These are phyloP conservation scores for Mentha longifolia DNA, from an alignment of 257 asterid species.

Conservation along the genomic window DNA sequence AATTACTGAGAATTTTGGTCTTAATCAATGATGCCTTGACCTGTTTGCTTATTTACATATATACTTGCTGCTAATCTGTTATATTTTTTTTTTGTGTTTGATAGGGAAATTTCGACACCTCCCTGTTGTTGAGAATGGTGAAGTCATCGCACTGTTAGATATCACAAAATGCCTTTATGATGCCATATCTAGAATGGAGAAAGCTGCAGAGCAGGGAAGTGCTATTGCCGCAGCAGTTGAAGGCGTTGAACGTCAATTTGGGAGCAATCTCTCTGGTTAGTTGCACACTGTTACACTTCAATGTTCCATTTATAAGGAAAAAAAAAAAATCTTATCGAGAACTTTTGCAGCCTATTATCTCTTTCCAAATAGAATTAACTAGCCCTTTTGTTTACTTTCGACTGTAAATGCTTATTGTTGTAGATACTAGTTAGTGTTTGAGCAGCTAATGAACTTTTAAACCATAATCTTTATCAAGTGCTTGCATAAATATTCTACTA, in stretches of 20 bases:
- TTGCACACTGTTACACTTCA: constrained; percentile 42
- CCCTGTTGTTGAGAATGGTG: constrained; percentile 99
- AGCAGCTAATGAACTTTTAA: not conserved
- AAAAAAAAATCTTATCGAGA: not conserved
- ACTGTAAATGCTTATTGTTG: no score
- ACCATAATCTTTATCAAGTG: constrained; percentile 4
- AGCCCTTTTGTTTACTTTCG: no score
- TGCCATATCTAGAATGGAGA: constrained; percentile 98
- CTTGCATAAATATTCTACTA: constrained; percentile 11
- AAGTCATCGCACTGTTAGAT: constrained; percentile 91
- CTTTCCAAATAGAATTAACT: no score
- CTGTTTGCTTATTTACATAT: not conserved
- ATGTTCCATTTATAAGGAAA: constrained; percentile 13
- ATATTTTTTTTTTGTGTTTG: constrained; percentile 8
- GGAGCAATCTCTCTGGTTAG: constrained; percentile 82
- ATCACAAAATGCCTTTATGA: constrained; percentile 95
- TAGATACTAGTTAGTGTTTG: no score
- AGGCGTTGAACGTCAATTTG: constrained; percentile 95
- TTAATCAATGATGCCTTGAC: constrained; percentile 3
- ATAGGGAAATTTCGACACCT: constrained; percentile 95
- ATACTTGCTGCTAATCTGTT: not conserved
- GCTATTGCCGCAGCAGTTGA: constrained; percentile 98
- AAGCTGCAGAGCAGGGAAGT: constrained; percentile 97
- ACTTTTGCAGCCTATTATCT: not conserved
- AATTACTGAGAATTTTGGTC: not conserved